phyloP scores from a whole-genome alignment of 2,329 filamentous ascomycete genomes.

The Sporothrix euskadiensis region DNA sequence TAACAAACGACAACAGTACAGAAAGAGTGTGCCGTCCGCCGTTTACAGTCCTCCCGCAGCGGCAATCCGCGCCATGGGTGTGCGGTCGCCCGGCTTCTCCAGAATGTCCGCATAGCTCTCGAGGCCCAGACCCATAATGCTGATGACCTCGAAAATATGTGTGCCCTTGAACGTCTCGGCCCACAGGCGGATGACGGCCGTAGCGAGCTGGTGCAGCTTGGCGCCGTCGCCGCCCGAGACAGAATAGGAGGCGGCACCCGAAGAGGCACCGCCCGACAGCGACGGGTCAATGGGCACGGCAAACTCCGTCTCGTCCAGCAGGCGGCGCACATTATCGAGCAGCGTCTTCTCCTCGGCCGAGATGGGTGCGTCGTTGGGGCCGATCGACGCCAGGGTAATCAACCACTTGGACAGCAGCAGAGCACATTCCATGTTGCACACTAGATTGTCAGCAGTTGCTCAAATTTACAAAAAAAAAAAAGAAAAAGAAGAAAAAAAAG shows the following conservation, averaged over 20 bases:
- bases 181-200: constrained; percentile 61
- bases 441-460: constrained; percentile 37
- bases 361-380: constrained; percentile 51
- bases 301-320: constrained; percentile 64
- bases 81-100: constrained; percentile 55
- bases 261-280: constrained; percentile 36
- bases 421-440: constrained; percentile 64
- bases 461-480: background rate
- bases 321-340: constrained; percentile 57
- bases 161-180: constrained; percentile 63
- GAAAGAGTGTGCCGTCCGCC: background rate
- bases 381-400: constrained; percentile 55
- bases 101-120: constrained; percentile 59
- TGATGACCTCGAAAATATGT: constrained; percentile 62
- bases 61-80: constrained; percentile 44
- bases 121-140: constrained; percentile 58
- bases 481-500: background rate
- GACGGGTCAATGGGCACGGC: constrained; percentile 61
- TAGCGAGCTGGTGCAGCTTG: constrained; percentile 57
- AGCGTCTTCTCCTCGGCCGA: constrained; percentile 56
- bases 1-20: background rate
- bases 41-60: constrained; percentile 17
- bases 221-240: constrained; percentile 49
- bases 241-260: constrained; percentile 36
- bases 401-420: constrained; percentile 63